phyloP scores from a whole-genome alignment of 176 grass and related monocot genomes.

The Cenchrus fungigraminus region DNA sequence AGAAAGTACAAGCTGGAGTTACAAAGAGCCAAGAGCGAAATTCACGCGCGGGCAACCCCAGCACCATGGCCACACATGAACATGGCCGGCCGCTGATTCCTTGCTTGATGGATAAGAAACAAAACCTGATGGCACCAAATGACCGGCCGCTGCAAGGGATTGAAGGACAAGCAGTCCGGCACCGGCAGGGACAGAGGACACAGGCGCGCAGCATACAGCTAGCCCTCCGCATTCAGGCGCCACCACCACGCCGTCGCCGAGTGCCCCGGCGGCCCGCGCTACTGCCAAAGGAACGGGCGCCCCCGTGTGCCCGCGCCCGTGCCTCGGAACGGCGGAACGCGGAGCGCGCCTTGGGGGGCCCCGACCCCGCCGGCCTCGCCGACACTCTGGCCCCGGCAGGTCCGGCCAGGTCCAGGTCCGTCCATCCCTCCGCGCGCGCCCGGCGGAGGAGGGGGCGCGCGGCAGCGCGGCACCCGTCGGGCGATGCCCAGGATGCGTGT shows the following conservation, averaged over 20 bases:
- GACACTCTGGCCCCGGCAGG: slow-evolving; percentile 30
- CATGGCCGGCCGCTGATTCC: neutral
- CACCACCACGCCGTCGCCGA: neutral
- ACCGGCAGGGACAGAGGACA: neutral
- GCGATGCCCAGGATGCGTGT: slow-evolving; percentile 30
- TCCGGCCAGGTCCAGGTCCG: neutral
- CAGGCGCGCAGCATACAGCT: neutral
- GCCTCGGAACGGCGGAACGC: slow-evolving; percentile 36
- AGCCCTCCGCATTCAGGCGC: neutral
- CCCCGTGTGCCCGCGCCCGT: neutral
- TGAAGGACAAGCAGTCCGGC: neutral
- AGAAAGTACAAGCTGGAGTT: neutral
- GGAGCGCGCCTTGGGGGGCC: slow-evolving; percentile 6
- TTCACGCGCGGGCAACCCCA: neutral
- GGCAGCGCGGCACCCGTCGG: neutral
- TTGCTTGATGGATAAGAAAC: neutral
- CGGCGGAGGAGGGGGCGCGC: neutral
- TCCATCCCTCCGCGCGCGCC: slow-evolving; percentile 16
- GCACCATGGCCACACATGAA: neutral
- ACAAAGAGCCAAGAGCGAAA: neutral
- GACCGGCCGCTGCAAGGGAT: neutral
- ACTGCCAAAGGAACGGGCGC: neutral
- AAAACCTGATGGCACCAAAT: neutral
- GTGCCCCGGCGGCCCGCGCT: neutral
- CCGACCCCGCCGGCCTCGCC: slow-evolving; percentile 48